A percentile compares a stretch with the other conserved stretches of the same genome.
These are phyloP conservation scores for Penicillium steckii DNA, from an alignment of 495 filamentous ascomycete species.

Conservation along the genomic window DNA sequence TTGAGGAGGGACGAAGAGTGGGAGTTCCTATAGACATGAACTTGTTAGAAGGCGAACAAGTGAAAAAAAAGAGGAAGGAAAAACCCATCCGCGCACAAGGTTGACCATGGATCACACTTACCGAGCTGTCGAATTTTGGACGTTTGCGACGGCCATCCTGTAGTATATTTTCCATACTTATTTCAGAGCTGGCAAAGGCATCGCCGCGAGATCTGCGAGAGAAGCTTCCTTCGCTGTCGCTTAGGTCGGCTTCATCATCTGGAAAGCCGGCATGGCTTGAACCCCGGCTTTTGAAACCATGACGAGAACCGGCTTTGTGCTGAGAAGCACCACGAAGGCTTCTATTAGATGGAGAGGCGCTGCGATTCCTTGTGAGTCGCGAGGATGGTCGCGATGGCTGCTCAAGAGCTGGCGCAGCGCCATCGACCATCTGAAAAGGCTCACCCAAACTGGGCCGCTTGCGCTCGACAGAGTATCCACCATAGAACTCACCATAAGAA, in stretches of 20 bases:
- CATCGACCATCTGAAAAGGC: conserved; percentile 56
- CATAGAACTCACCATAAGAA: conserved; percentile 42
- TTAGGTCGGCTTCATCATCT: conserved; percentile 71
- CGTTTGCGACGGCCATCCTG: conserved; percentile 94
- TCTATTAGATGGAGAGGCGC: conserved; percentile 76
- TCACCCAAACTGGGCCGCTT: conserved; percentile 54
- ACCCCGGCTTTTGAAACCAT: conserved; percentile 64
- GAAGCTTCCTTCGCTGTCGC: conserved; percentile 76
- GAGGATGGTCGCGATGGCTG: conserved; percentile 65
- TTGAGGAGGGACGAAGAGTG: conserved; percentile 90
- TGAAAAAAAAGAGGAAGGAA: conserved; percentile 4
- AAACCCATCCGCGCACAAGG: neutral
- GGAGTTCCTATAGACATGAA: conserved; percentile 69
- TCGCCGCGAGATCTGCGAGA: conserved; percentile 75
- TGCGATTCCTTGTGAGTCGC: conserved; percentile 68
- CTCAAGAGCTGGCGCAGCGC: conserved; percentile 46
- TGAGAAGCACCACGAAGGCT: conserved; percentile 79
- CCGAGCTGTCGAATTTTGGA: conserved; percentile 96
- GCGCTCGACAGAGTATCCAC: conserved; percentile 40
- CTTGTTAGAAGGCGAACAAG: conserved; percentile 7
- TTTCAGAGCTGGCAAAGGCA: conserved; percentile 87
- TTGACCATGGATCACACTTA: conserved; percentile 53
- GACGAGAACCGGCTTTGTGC: conserved; percentile 67
- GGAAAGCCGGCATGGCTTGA: conserved; percentile 65
- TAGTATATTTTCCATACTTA: conserved; percentile 96